A percentile compares a stretch with the other conserved stretches of the same genome.
These are phyloP conservation scores for Cephalotrichum gorgonifer DNA, from an alignment of 2,329 filamentous ascomycete genomes.

Conservation along the genomic window DNA sequence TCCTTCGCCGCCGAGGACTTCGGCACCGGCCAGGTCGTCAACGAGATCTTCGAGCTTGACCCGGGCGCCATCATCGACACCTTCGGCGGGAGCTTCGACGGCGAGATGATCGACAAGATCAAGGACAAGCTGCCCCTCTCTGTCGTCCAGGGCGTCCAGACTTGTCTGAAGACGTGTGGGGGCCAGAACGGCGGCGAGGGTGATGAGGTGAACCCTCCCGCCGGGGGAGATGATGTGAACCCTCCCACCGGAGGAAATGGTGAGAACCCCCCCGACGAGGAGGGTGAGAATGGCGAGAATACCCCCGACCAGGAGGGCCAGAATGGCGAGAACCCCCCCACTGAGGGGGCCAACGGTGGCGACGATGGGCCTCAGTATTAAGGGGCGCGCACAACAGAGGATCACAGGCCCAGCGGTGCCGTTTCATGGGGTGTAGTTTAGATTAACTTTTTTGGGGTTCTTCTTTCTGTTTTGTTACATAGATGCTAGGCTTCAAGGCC, in stretches of 20 bases:
- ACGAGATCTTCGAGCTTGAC: slow-evolving; percentile 37
- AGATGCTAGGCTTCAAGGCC: not conserved
- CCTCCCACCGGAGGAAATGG: not conserved
- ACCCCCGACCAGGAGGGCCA: not conserved
- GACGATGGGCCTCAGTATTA: too few species aligned
- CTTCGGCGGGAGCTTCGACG: slow-evolving; percentile 33
- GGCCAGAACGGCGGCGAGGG: not conserved
- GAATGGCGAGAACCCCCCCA: not conserved
- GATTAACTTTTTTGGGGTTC: not conserved
- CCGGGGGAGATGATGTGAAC: too few species aligned
- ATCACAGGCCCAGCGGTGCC: too few species aligned
- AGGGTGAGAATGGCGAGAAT: not conserved
- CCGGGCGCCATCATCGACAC: slow-evolving; percentile 34
- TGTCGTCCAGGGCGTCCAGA: slow-evolving; percentile 40
- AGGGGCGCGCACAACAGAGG: too few species aligned
- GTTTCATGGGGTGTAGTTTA: too few species aligned
- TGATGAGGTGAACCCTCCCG: not conserved
- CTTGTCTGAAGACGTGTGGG: slow-evolving; percentile 39
- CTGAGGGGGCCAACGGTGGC: not conserved
- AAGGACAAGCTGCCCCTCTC: slow-evolving; percentile 27
- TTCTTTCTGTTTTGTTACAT: not conserved
- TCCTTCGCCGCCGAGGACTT: slow-evolving; percentile 39
- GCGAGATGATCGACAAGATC: slow-evolving; percentile 32
- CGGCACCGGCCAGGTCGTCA: slow-evolving; percentile 37
- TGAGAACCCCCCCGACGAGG: not conserved